phyloP scores from a whole-genome alignment of 164 flowering plant genomes.

The Stephania yunnanensis region DNA sequence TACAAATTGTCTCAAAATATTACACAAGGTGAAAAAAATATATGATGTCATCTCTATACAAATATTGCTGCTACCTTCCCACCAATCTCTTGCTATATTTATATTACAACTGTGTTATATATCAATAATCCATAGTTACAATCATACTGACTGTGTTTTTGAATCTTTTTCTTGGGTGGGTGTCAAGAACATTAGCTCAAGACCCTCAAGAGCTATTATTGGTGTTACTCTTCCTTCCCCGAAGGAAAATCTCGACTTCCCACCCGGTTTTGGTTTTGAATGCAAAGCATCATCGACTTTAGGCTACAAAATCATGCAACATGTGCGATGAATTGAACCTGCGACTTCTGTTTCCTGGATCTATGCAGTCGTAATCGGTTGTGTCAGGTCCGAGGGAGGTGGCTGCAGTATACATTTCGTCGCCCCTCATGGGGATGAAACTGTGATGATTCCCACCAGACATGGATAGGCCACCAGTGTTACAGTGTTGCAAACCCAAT shows the following conservation, averaged over 20 bases:
- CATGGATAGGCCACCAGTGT: conserved; percentile 44
- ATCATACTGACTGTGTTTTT: conserved; percentile 9
- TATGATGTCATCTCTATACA: conserved; percentile 43
- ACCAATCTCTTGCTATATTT: conserved; percentile 28
- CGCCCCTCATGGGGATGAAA: conserved; percentile 47
- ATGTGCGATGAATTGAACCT: conserved; percentile 60
- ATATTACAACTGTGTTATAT: conserved; percentile 37
- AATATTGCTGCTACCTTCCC: conserved; percentile 34
- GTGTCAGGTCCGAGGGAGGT: conserved; percentile 40
- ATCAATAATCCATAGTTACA: conserved; percentile 12
- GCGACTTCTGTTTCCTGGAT: conserved; percentile 47
- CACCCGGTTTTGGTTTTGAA: conserved; percentile 8
- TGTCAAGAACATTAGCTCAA: conserved; percentile 13
- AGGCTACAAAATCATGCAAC: conserved; percentile 77
- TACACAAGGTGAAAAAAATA: conserved; percentile 14
- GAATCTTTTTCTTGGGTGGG: conserved; percentile 11
- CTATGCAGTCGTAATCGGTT: conserved; percentile 49
- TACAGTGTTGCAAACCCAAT: conserved; percentile 74
- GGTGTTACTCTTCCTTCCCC: conserved; percentile 11
- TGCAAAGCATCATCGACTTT: conserved; percentile 15
- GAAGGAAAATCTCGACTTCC: conserved; percentile 10
- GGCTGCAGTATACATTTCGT: conserved; percentile 43
- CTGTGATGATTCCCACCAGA: conserved; percentile 34
- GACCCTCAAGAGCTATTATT: conserved; percentile 2
- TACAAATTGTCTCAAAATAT: conserved; percentile 29